Base-by-base conservation (phyloP, 768 basidiomycete species). In the Epithele typhae region DNA sequence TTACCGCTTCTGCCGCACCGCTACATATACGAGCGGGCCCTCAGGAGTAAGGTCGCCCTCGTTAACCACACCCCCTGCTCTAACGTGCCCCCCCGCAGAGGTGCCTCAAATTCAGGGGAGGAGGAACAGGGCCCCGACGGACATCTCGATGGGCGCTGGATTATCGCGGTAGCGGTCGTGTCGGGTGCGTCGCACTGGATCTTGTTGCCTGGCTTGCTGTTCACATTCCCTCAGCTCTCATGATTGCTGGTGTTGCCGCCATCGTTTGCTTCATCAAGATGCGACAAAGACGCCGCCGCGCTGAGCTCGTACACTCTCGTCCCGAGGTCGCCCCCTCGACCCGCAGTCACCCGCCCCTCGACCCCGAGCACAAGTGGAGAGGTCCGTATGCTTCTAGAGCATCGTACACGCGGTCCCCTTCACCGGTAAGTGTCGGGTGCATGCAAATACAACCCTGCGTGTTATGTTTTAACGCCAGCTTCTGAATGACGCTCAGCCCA, bases 61-160 rank as follows among this genome's bases (percentile, higher is more conserved):
- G 32, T 24, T 4, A 35, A 30, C 19, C 27, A 34, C 18, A 34
- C 14, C 18, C 8, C 18, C 35, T 8, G 8, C 12, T 6, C 15
- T 36, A n/a, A 36, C 35, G 6, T 9, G 18, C 15, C 22, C 14
- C 8, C 17, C n/a, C n/a, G 18, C 15, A 11, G 12, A 40, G 12
- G 8, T 23, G 40, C 27, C 30, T n/a, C 9, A 18, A 21, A 11
- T 34, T 18, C 22, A 12, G 32, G 19, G 30, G 43, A 49, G 9
- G 43, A 43, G 34, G 49, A 53, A 10, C 33, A 15, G 19, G 46
- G 34, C 14, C 49, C 46, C 12, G 48, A 51, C 14, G 58, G 58
- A 9, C 60, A 60, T 37, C 40, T 64, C 17, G 55, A 51, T n/a
- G 43, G 49, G 15, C 46, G 56, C 4, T 66, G 64, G 64, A 62